Conservation (phyloP, 2,329 filamentous ascomycete genomes). For the Coniosporium tulheliwenetii region DNA sequence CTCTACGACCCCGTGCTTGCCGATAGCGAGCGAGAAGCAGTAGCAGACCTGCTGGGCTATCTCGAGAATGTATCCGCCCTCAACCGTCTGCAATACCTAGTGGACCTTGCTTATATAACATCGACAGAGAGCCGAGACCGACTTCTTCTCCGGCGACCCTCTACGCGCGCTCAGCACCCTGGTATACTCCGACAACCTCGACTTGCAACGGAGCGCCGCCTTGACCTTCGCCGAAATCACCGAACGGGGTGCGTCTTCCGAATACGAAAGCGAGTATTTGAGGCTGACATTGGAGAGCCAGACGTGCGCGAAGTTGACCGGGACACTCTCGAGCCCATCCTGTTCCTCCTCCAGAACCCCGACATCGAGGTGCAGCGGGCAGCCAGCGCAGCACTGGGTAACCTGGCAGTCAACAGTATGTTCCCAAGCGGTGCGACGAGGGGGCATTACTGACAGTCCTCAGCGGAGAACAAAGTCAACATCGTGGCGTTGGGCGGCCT, state of each 20-base stretch:
- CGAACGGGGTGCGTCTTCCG: constrained; percentile 62
- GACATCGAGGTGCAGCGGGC: constrained; percentile 96
- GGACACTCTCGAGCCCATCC: constrained; percentile 87
- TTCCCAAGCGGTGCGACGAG: constrained; percentile 4
- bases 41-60: constrained; percentile 87
- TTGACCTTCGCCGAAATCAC: constrained; percentile 98
- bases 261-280: background rate
- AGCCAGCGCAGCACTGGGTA: constrained; percentile 88
- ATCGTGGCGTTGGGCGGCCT: constrained; percentile 89
- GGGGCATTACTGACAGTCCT: constrained; percentile 24
- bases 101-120: constrained; percentile 1
- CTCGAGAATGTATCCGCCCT: constrained; percentile 67
- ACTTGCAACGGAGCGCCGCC: constrained; percentile 91
- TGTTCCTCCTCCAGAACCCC: constrained; percentile 84
- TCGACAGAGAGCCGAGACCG: constrained; percentile 74
- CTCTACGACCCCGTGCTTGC: constrained; percentile 52
- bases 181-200: constrained; percentile 97
- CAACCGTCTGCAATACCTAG: constrained; percentile 1
- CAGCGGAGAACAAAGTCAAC: constrained; percentile 93
- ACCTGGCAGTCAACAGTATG: constrained; percentile 89
- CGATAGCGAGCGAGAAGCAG: constrained; percentile 91
- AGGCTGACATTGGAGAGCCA: constrained; percentile 19
- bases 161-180: constrained; percentile 86
- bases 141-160: constrained; percentile 95
- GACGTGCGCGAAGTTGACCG: constrained; percentile 94